Evolutionary conservation across 352 stramenopile genomes (phyloP), one percentile per base, ranked within the genome.

Genomic region (Phytophthora citrophthora): DNA sequence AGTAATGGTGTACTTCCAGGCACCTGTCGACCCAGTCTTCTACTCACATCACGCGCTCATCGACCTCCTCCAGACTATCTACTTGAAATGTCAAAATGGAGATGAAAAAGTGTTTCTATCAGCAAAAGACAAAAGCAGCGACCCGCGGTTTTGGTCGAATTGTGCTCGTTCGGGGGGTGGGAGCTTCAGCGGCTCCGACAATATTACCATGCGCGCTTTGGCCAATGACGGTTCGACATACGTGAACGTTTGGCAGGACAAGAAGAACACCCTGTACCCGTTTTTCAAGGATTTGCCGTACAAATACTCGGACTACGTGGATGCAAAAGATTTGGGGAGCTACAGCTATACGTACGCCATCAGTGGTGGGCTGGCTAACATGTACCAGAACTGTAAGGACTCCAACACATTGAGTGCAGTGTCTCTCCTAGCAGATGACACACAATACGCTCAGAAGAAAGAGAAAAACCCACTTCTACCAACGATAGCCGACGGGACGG

Each of bases 311-410:
- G 71, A 83, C 27, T 78, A 80, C 26, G 59, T 83, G 7, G 81
- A 88, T 43, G 69, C 66, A 29, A 82, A 77, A 26, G 72, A 84
- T 44, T 47, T 89, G n/a, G 69, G 70, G 2, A 34, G 55, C 10
- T 81, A 89, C 70, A 89, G 71, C 66, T 89, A 89, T 68, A 71
- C 72, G 36, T 88, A 91, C 65, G 29, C 72, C 4, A 65, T 87
- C 43, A 74, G 63, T 1, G 77, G 77, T 6, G 68, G 61, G 10
- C 40, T 88, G 13, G 52, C 55, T 20, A 86, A 74, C 52, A 86
- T 89, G 73, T 82, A 81, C 47, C 59, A 46, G 24, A 74, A 83
- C 41, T 90, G 81, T 61, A 61, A 70, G 2, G 24, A 29, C 1
- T 77, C 75, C 10, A 85, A 76, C 59, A 79, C 62, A 0, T 63